These are phyloP conservation scores for Castanea sativa DNA, from an alignment of 306 rosid species.

Conservation along the genomic window DNA sequence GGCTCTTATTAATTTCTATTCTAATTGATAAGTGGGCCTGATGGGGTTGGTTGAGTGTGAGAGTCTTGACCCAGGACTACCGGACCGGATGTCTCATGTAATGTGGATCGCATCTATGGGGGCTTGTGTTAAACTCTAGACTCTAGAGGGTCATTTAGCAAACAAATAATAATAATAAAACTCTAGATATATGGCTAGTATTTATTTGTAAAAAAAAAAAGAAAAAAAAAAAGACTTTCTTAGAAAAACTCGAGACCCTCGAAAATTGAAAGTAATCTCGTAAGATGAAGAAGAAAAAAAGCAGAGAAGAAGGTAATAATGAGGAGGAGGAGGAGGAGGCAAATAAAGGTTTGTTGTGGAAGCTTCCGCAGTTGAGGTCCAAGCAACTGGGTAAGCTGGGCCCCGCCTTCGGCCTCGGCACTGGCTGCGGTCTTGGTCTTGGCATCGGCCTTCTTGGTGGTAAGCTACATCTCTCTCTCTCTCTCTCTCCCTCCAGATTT, in stretches of 20 bases:
- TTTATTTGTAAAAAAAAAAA: background rate
- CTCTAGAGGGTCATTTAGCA: too few species aligned
- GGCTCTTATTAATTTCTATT: too few species aligned
- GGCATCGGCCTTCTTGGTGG: constrained; percentile 91
- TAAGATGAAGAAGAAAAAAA: background rate
- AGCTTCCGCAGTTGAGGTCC: constrained; percentile 58
- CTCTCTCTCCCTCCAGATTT: background rate
- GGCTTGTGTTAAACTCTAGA: too few species aligned
- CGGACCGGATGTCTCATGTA: too few species aligned
- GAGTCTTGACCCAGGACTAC: too few species aligned
- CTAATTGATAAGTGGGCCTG: too few species aligned
- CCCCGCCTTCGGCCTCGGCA: constrained; percentile 82
- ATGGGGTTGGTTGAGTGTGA: too few species aligned
- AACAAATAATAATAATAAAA: too few species aligned
- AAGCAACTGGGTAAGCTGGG: constrained; percentile 66
- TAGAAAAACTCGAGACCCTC: too few species aligned
- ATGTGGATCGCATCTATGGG: too few species aligned
- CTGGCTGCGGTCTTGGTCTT: constrained; percentile 84
- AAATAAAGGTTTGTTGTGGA: constrained; percentile 58
- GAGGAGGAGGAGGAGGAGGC: constrained; percentile 29
- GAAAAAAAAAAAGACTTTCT: background rate
- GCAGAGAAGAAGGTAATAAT: constrained; percentile 9
- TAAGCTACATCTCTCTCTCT: constrained; percentile 1
- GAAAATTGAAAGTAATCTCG: background rate
- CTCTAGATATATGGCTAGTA: too few species aligned